Evolutionary conservation across 2,329 filamentous ascomycete species (phyloP).

Genomic region (Zopfia rhizophila): DNA sequence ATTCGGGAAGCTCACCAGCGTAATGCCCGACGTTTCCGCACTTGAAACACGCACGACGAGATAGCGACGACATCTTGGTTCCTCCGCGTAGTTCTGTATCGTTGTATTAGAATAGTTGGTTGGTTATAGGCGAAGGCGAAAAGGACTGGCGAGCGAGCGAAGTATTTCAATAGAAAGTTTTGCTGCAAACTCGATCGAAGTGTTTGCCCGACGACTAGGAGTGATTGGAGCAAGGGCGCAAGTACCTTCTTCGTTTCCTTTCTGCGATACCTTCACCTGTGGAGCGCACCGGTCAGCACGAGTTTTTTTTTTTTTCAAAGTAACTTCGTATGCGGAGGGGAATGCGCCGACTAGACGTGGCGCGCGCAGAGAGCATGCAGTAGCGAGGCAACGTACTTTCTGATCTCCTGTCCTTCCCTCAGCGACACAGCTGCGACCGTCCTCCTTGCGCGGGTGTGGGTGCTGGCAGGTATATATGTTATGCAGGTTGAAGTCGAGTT

Average conservation of each 20-base stretch:
- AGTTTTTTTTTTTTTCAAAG: no score
- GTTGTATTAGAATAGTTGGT: conserved; percentile 30
- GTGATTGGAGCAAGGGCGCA: conserved; percentile 19
- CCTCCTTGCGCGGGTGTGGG: conserved; percentile 37
- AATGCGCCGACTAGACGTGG: conserved; percentile 32
- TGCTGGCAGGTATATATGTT: conserved; percentile 29
- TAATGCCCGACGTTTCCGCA: conserved; percentile 65
- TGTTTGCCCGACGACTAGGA: conserved; percentile 31
- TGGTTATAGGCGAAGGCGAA: conserved; percentile 21
- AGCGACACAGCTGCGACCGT: conserved; percentile 52
- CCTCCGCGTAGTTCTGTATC: conserved; percentile 41
- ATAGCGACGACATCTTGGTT: conserved; percentile 62
- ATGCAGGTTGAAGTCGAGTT: conserved; percentile 22
- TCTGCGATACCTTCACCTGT: conserved; percentile 48
- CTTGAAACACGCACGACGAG: conserved; percentile 65
- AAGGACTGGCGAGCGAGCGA: conserved; percentile 25
- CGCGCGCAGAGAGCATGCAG: conserved; percentile 6
- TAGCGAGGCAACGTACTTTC: conserved; percentile 36
- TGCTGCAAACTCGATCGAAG: conserved; percentile 23
- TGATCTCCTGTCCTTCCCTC: conserved; percentile 53
- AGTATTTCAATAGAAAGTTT: conserved; percentile 25
- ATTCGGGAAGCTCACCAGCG: conserved; percentile 53
- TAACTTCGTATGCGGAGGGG: conserved; percentile 20
- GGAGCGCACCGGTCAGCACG: conserved; percentile 34
- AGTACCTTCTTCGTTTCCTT: conserved; percentile 42